phyloP scores from a whole-genome alignment of 192 early-diverging fungal species.

The Backusella mclennaniae region DNA sequence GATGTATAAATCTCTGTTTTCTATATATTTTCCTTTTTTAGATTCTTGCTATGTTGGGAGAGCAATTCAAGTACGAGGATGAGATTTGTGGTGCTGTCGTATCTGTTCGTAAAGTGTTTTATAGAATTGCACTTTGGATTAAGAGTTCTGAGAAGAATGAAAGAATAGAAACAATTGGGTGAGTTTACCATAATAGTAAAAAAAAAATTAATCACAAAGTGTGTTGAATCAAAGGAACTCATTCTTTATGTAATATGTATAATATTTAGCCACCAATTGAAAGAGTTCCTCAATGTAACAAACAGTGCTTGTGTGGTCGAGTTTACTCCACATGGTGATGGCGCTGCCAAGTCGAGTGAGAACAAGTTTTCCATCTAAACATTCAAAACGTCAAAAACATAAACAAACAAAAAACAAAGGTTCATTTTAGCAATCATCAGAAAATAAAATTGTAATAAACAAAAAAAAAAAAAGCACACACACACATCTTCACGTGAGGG shows the following conservation, averaged over 20 bases:
- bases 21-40: constrained; percentile 21
- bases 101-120: constrained; percentile 78
- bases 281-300: constrained; percentile 19
- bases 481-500: background rate
- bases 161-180: constrained; percentile 51
- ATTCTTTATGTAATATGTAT: background rate
- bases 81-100: constrained; percentile 91
- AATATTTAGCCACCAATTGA: constrained; percentile 20
- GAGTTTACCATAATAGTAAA: constrained; percentile 18
- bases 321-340: constrained; percentile 30
- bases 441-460: background rate
- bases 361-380: constrained; percentile 4
- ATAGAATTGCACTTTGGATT: constrained; percentile 88
- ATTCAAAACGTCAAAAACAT: background rate
- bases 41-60: constrained; percentile 89
- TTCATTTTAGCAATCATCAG: constrained; percentile 4
- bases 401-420: background rate
- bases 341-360: constrained; percentile 15
- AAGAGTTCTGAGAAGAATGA: constrained; percentile 54
- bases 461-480: background rate
- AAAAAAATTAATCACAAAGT: background rate
- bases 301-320: constrained; percentile 11
- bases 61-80: constrained; percentile 72
- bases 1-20: no score
- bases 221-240: no score